Base-by-base conservation (phyloP, 257 asterid species). In the Misopates orontium region DNA sequence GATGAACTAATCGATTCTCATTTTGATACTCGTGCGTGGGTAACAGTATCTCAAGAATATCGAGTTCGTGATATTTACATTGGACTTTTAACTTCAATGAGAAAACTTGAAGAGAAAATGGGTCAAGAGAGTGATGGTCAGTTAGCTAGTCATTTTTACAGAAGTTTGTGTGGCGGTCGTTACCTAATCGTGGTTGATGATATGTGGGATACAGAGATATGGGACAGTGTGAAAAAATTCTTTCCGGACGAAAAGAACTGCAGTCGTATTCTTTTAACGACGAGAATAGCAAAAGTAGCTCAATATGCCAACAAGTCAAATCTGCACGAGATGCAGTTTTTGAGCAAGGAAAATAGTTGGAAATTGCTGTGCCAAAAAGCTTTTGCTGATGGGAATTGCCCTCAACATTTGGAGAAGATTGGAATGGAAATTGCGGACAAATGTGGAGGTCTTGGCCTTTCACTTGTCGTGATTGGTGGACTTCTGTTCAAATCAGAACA, bases 121-220 rank as follows among this genome's bases (percentile, higher is more conserved):
- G 12, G 19, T 20, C 70, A 64, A 19, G 72, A 68, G 14, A 61
- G 58, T 6, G 64, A 55, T 11, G 60, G 39, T 0, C 18, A 61
- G 47, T 44, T 77, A 14, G 17, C 18, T 1, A 15, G 10, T 20
- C 25, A 6, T 3, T 25, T 78, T 32, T 40, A 72, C 52, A 69
- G 55, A 14, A 67, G 39, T 39, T 14, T 78, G 11, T 47, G 22
- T 55, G 45, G 36, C 12, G 70, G 17, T 11, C 59, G 53, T 23
- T 81, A 72, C 42, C 60, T 81, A 0, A 40, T 81, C 0, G 83
- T 81, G 14, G 53, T 81, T 16, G 83, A 81, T 57, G 86, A 77
- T 62, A 67, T 75, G 67, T 78, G 86, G 83, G 75, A 72, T 12
- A 16, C 0, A 0, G 9, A 0, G 0, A 67, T 51, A 7, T 81